Evolutionary conservation across 2,329 filamentous ascomycete genomes (phyloP), one percentile per base, ranked within the genome.

Genomic region (Cladophialophora yegresii): DNA sequence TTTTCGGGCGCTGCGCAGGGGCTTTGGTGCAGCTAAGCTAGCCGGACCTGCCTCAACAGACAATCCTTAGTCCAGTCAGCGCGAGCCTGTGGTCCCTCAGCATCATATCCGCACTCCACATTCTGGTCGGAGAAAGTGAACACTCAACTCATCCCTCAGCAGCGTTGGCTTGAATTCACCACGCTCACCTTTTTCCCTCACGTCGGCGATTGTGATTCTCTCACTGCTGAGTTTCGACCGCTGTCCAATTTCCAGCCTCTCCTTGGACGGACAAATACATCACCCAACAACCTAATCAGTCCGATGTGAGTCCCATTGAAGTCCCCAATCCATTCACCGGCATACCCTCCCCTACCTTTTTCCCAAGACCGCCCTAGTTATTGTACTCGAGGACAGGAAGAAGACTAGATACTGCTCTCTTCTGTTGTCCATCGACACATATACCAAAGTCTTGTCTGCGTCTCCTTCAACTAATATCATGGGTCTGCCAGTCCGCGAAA

Each of bases 21-120:
- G 36, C 50, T 60, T 36, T 51, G 49, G 56, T 57, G 40, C 50
- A 62, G 58, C 57, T 59, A 45, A 22, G 51, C 43, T 56, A 69
- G 47, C 67, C 65, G 69, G 67, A 65, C 63, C 64, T 59, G 57
- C 57, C 68, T 70, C 68, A 70, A 70, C 66, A 65, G 51, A 33
- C 59, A 30, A 33, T 58, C 54, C 54, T 54, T 26, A 55, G 50
- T 58, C 45, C 61, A 55, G 40, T 54, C 59, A 54, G n/a, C 10
- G 20, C 16, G 54, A 4, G 47, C 43, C 36, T 43, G 53, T 54
- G 56, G 58, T 60, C 51, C 58, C 60, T 66, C 64, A 66, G 60
- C 65, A 69, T 57, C 65, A 65, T 57, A 58, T 54, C 57, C 57
- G 51, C 53, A 36, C 64, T 61, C 61, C 51, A 58, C 54, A 58